Evolutionary conservation across 2,329 filamentous ascomycete genomes (phyloP).

Genomic region (Aspergillus brunneoviolaceus): DNA sequence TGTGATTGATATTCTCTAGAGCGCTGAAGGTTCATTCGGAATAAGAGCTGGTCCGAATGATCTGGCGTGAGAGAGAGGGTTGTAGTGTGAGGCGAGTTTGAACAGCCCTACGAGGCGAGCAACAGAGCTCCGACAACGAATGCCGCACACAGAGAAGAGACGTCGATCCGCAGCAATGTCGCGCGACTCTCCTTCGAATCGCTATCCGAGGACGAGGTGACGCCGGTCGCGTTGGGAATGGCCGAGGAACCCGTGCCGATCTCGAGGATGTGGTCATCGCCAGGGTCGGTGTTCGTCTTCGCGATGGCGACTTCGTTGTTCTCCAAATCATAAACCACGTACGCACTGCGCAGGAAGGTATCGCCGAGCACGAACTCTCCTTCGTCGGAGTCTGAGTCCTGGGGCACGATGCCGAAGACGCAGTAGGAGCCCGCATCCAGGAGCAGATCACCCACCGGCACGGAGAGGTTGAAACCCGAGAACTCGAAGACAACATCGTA

Average conservation of each 20-base stretch:
- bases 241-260: slow-evolving; percentile 51
- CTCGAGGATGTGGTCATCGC: slow-evolving; percentile 51
- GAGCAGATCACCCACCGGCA: slow-evolving; percentile 57
- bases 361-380: slow-evolving; percentile 57
- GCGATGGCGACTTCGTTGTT: slow-evolving; percentile 63
- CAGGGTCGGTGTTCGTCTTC: slow-evolving; percentile 61
- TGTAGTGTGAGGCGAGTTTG: no score
- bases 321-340: slow-evolving; percentile 61
- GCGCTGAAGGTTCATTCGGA: no score
- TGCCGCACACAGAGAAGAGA: no score
- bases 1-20: no score
- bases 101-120: no score
- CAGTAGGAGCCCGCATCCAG: slow-evolving; percentile 50
- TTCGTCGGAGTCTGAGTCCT: slow-evolving; percentile 33
- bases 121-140: no score
- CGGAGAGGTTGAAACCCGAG: slow-evolving; percentile 54
- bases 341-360: slow-evolving; percentile 62
- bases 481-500: slow-evolving; percentile 59
- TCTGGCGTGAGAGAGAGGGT: no score
- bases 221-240: slow-evolving; percentile 52
- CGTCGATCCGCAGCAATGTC: no score
- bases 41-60: no score
- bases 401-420: slow-evolving; percentile 52
- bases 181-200: no score
- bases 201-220: no score